A percentile compares a stretch with the other conserved stretches of the same genome.
phyloP scores from a whole-genome alignment of 1,139 yeast genomes.

The Debaryomycetaceae sp. region DNA sequence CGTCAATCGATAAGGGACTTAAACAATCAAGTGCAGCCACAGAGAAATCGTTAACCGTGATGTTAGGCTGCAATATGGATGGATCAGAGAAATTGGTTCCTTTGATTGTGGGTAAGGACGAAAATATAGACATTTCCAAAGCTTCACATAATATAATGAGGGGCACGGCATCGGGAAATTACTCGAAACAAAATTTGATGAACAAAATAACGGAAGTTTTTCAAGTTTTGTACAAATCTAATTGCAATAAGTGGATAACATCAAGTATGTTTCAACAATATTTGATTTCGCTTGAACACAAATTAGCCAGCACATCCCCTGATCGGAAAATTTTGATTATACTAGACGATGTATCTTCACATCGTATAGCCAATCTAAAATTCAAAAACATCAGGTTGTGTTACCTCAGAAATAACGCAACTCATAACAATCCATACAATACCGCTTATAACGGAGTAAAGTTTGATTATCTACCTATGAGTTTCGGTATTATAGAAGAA shows the following conservation, averaged over 20 bases:
- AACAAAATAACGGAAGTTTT: constrained; percentile 51
- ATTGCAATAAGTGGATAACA: constrained; percentile 63
- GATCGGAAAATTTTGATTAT: constrained; percentile 51
- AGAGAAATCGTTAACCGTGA: constrained; percentile 55
- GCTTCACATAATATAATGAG: constrained; percentile 32
- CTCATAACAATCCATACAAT: constrained; percentile 38
- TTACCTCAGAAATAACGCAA: constrained; percentile 39
- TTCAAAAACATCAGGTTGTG: constrained; percentile 50
- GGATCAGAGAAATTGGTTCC: constrained; percentile 64
- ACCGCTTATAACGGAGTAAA: constrained; percentile 34
- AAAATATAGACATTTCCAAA: constrained; percentile 46
- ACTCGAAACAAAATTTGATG: constrained; percentile 26
- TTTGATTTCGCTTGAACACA: constrained; percentile 56
- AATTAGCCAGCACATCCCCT: constrained; percentile 36
- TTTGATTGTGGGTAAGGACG: constrained; percentile 58
- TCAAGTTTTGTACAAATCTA: constrained; percentile 55
- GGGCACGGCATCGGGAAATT: constrained; percentile 15
- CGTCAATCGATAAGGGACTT: constrained; percentile 45
- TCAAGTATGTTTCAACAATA: constrained; percentile 65
- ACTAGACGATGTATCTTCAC: constrained; percentile 63
- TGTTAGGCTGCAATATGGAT: constrained; percentile 62
- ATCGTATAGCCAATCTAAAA: constrained; percentile 55
- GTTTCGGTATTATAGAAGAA: constrained; percentile 63
- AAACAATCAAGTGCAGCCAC: constrained; percentile 44
- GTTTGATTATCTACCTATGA: constrained; percentile 57